Evolutionary conservation across 2,329 filamentous ascomycete genomes (phyloP), one percentile per base, ranked within the genome.

Genomic region (Aspergillus tamarii): DNA sequence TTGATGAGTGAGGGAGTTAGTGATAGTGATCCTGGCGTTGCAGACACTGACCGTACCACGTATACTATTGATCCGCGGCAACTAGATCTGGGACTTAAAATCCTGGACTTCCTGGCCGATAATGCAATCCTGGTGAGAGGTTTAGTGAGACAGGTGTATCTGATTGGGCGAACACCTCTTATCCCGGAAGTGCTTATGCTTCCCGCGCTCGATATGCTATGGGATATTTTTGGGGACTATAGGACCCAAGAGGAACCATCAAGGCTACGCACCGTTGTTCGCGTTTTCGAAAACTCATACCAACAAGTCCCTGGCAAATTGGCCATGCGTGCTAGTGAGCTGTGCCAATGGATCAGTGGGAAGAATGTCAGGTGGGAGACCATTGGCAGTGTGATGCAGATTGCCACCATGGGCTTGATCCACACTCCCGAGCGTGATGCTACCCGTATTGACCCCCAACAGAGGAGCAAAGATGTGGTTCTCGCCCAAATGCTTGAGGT

Each of bases 121-220:
- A 28, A 50, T 50, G 23, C 21, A 16, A 4, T 28, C 2, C 14
- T 50, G 11, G 10, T 50, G 23, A 28, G 23, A 14, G 23, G 14
- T 4, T 16, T 50, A 21, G 21, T 50, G 23, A 28, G 2, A 19
- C 11, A 50, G 3, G 46, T 50, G 46, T 50, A 26, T 19, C 11
- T 19, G 12, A 6, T 52, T 21, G 34, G 57, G 4, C 57, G 45
- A 11, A 30, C 34, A 32, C 57, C 57, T 23, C 53, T 59, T 16
- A 32, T 59, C 16, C 57, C 57, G 2, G 28, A 36, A 12, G 46
- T 50, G 28, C 30, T 59, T n/a, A 59, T 59, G 57, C 46, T 59
- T 19, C 57, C 57, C 8, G 57, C 46, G 5, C 57, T 59, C 2
- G 34, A 52, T 34, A n/a, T 39, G 16, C 45, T 59, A 9, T 52